Evolutionary conservation across 306 rosid species (phyloP).

Genomic region (Vigna reflexopilosa): DNA sequence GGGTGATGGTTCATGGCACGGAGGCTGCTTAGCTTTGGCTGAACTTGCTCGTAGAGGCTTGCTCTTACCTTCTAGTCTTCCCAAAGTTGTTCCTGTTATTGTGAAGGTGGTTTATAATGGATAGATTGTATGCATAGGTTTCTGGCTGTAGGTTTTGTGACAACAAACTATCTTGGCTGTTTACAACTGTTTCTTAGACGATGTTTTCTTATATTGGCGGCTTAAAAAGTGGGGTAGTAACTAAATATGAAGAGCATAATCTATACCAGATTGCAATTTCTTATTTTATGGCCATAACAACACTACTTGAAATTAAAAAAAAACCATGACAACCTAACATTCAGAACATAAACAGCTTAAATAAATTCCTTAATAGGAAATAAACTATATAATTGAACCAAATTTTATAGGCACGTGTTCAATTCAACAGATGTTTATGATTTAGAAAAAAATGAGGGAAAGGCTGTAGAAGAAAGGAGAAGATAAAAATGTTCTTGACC

Average conservation of each 20-base stretch:
- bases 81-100: conserved; percentile 87
- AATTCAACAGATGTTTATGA: background rate
- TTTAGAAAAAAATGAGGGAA: conserved; percentile 1
- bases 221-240: background rate
- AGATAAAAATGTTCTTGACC: conserved; percentile 31
- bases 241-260: no score
- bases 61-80: conserved; percentile 84
- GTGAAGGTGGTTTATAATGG: conserved; percentile 70
- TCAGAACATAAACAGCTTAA: no score
- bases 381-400: no score
- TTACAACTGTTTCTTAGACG: conserved; percentile 32
- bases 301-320: no score
- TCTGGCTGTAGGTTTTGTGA: conserved; percentile 37
- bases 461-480: background rate
- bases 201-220: background rate
- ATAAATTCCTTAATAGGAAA: no score
- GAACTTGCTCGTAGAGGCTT: conserved; percentile 98
- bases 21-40: conserved; percentile 97
- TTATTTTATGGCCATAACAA: no score
- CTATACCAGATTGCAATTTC: no score
- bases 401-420: no score
- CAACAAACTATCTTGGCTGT: conserved; percentile 28
- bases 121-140: conserved; percentile 19
- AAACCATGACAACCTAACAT: no score
- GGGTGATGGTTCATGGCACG: conserved; percentile 99